Base-by-base conservation (phyloP, 2,329 filamentous ascomycete genomes). In the Ambrosiella beaveri region DNA sequence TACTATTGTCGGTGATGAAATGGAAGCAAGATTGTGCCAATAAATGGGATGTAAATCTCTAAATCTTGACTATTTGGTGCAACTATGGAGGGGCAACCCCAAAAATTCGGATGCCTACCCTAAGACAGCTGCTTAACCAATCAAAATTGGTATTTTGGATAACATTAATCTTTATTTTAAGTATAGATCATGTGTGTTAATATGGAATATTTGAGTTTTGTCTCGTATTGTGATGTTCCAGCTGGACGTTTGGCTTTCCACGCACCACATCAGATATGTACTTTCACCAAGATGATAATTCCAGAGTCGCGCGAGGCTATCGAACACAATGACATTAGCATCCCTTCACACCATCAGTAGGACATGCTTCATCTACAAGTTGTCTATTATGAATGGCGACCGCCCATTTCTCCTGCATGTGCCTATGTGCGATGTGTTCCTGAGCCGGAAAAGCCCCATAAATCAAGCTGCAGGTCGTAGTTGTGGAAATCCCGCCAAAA, bases 381-480 rank as follows among this genome's bases (percentile, higher is more conserved):
- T 51, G 8, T 12, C 17, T 11, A 35, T 27, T 19, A 51, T 51
- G 47, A 11, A 58, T 53, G 53, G 56, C 59, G 52, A 58, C 47
- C 52, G 57, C 59, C 47, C 39, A 52, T 61, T 56, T 61, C 59
- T 61, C 59, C 59, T 58, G 59, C 59, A 60, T 60, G 44, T 54
- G 56, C 55, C 51, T 37, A 58, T 57, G 56, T 50, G 55, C 40
- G 50, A 38, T 55, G 54, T 60, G 56, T 61, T 61, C 59, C 56
- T 54, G 59, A 54, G 47, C 52, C 40, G 55, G 55, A 50, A 15
- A 54, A 27, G 58, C 54, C 41, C 54, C 58, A 59, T 47, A 52
- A 39, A 19, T 44, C 37, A 41, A 54, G 19, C 51, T 50, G 52
- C 57, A 55, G 44, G 41, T 54, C 27, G 13, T 44, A 11, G 47